These are phyloP conservation scores for Aspergillus pseudonomiae DNA, from an alignment of 2,329 filamentous ascomycete species.

Conservation along the genomic window DNA sequence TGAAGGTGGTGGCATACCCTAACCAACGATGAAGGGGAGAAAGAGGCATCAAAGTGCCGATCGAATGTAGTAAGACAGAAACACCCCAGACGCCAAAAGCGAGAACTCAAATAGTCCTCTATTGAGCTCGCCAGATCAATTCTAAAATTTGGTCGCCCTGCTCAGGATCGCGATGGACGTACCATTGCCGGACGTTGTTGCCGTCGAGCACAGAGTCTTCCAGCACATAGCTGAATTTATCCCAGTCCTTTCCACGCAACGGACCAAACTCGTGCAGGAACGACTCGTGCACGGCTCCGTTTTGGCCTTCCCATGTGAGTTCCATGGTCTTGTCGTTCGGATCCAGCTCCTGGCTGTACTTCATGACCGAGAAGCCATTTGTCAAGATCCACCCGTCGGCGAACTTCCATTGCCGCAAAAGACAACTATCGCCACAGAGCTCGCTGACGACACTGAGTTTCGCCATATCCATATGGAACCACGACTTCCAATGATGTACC, in stretches of 20 bases:
- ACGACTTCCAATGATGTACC: slow-evolving; percentile 67
- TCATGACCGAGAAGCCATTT: slow-evolving; percentile 62
- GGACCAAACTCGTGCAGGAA: slow-evolving; percentile 60
- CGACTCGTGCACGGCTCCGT: slow-evolving; percentile 43
- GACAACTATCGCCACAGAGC: slow-evolving; percentile 60
- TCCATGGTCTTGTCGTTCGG: slow-evolving; percentile 53
- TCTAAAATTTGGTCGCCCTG: slow-evolving; percentile 45
- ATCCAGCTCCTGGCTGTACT: slow-evolving; percentile 51
- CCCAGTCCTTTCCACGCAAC: slow-evolving; percentile 45
- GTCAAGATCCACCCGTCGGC: slow-evolving; percentile 53
- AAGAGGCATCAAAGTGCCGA: background rate
- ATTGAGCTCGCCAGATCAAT: slow-evolving; percentile 38
- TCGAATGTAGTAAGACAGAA: background rate
- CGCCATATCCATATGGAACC: slow-evolving; percentile 56
- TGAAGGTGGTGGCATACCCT: background rate
- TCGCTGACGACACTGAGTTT: slow-evolving; percentile 53
- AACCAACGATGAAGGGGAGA: background rate
- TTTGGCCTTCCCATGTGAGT: slow-evolving; percentile 56
- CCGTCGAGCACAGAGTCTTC: slow-evolving; percentile 48
- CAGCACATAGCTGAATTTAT: slow-evolving; percentile 58
- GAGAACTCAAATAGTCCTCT: background rate
- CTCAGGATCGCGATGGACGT: slow-evolving; percentile 51
- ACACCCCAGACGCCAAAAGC: background rate
- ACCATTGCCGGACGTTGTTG: slow-evolving; percentile 58
- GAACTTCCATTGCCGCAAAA: slow-evolving; percentile 60